These are phyloP conservation scores for Dendrocalamus sinicus DNA, from an alignment of 176 grass and related monocot species.

Conservation along the genomic window DNA sequence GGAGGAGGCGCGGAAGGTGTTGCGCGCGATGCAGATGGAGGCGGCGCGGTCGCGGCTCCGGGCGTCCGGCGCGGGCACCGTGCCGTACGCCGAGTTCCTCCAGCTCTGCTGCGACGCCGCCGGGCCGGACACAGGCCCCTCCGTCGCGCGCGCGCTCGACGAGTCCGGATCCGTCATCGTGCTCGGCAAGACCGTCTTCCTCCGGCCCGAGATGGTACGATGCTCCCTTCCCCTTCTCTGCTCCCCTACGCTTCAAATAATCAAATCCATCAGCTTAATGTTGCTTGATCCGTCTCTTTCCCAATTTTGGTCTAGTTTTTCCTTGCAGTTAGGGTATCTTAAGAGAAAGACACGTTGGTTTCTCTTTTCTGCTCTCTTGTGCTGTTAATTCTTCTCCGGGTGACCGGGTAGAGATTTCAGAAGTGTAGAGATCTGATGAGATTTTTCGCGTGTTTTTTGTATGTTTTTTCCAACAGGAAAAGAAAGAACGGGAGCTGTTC, in stretches of 20 bases:
- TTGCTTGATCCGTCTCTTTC: constrained; percentile 43
- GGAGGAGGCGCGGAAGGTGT: constrained; percentile 80
- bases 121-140: constrained; percentile 44
- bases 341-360: constrained; percentile 53
- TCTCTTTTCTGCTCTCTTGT: constrained; percentile 42
- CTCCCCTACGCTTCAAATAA: not conserved
- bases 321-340: constrained; percentile 60
- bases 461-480: constrained; percentile 85
- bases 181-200: constrained; percentile 79
- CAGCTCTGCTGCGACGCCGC: constrained; percentile 73
- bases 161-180: constrained; percentile 88
- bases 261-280: constrained; percentile 28
- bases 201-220: constrained; percentile 88
- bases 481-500: constrained; percentile 74
- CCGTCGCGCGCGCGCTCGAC: constrained; percentile 86
- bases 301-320: constrained; percentile 39
- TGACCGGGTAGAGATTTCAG: constrained; percentile 60
- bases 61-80: constrained; percentile 50
- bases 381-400: constrained; percentile 53
- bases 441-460: constrained; percentile 79
- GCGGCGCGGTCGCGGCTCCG: constrained; percentile 63
- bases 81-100: constrained; percentile 69
- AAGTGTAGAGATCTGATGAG: constrained; percentile 77
- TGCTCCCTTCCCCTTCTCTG: not conserved
- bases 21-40: constrained; percentile 69